phyloP scores from a whole-genome alignment of 148 eudicot genomes.

The Vaccinium darrowii region DNA sequence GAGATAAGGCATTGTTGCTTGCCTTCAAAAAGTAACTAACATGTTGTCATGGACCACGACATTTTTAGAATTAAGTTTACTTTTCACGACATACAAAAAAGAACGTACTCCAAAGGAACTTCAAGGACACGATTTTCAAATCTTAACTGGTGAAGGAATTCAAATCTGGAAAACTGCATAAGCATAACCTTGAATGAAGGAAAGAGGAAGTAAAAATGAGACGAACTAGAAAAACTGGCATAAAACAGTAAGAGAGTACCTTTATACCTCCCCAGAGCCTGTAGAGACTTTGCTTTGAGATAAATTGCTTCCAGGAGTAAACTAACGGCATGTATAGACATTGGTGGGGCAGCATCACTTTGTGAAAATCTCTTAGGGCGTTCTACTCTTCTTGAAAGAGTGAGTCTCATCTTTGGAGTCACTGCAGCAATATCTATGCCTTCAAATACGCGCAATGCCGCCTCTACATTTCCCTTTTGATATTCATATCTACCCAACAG shows the following conservation, averaged over 20 bases:
- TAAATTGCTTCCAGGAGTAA: slow-evolving; percentile 74
- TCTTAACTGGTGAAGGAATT: neutral
- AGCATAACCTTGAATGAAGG: neutral
- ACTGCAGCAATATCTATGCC: slow-evolving; percentile 74
- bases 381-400: slow-evolving; percentile 52
- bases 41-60: neutral
- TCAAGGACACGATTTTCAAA: neutral
- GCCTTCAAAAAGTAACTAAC: neutral
- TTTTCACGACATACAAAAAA: neutral
- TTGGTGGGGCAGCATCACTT: slow-evolving; percentile 40
- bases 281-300: slow-evolving; percentile 81
- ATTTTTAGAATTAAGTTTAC: neutral
- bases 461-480: slow-evolving; percentile 87
- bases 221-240: neutral
- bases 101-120: neutral
- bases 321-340: slow-evolving; percentile 73
- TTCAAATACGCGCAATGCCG: slow-evolving; percentile 92
- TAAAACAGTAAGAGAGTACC: slow-evolving; percentile 35
- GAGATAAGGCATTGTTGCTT: neutral
- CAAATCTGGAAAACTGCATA: neutral
- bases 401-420: slow-evolving; percentile 60
- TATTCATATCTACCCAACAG: slow-evolving; percentile 87
- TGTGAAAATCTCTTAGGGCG: slow-evolving; percentile 49
- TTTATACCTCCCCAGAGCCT: slow-evolving; percentile 72
- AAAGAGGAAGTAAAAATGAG: neutral